A percentile compares a stretch with the other conserved stretches of the same genome.
Conservation (phyloP, 2,329 filamentous ascomycete species). For the Ophiosphaerella korrae region DNA sequence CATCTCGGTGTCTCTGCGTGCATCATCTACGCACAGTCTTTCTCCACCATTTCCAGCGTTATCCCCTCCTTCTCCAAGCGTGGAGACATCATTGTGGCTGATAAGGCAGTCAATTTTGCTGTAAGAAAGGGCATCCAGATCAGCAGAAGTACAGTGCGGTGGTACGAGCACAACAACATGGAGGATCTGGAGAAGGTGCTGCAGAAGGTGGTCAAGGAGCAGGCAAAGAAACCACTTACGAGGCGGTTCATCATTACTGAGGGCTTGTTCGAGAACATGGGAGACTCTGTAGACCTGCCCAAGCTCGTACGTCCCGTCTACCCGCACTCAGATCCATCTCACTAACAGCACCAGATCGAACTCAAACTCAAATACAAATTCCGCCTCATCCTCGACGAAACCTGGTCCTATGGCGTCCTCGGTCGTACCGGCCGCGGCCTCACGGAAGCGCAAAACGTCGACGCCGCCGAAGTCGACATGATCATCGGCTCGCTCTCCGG, state of each 20-base stretch:
- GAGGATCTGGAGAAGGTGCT: conserved; percentile 87
- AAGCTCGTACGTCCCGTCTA: conserved; percentile 65
- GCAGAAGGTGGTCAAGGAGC: conserved; percentile 83
- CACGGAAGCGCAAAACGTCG: conserved; percentile 96
- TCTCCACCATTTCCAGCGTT: conserved; percentile 95
- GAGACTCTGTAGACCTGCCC: conserved; percentile 83
- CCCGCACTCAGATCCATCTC: neutral
- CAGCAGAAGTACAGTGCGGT: conserved; percentile 85
- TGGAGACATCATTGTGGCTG: conserved; percentile 95
- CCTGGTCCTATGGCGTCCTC: conserved; percentile 94
- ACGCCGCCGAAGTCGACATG: conserved; percentile 93
- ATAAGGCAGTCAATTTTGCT: conserved; percentile 89
- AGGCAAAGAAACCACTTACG: conserved; percentile 85
- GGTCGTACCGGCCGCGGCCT: conserved; percentile 89
- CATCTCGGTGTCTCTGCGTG: conserved; percentile 87
- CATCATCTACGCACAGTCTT: conserved; percentile 95
- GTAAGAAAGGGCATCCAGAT: conserved; percentile 95
- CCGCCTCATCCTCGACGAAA: conserved; percentile 95
- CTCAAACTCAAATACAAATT: conserved; percentile 98
- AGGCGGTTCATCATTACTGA: conserved; percentile 95
- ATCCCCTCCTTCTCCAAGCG: conserved; percentile 97
- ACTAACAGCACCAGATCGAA: conserved; percentile 66
- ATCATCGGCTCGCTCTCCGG: conserved; percentile 92
- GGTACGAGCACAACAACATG: conserved; percentile 97
- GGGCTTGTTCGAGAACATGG: conserved; percentile 87